These are phyloP conservation scores for Wickerhamomyces tratensis DNA, from an alignment of 805 yeast genomes.

Conservation along the genomic window DNA sequence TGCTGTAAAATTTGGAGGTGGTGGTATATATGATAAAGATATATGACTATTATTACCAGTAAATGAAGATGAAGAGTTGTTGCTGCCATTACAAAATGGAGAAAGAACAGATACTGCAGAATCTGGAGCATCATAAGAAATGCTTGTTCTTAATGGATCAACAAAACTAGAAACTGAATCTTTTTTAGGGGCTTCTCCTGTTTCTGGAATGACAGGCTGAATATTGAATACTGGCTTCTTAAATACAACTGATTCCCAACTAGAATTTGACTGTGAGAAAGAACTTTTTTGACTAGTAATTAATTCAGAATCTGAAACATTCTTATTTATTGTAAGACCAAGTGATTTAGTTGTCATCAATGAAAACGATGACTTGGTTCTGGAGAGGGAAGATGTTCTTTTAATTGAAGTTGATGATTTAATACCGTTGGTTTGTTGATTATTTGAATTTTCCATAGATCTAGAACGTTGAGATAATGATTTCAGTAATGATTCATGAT, in stretches of 20 bases:
- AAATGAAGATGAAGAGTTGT: constrained; percentile 25
- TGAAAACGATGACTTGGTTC: background rate
- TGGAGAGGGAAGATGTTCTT: background rate
- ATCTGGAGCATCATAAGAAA: too few relatives aligned
- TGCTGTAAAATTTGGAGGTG: constrained; percentile 19
- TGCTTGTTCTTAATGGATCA: too few relatives aligned
- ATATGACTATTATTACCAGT: constrained; percentile 9
- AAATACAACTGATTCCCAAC: background rate
- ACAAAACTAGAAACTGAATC: too few relatives aligned
- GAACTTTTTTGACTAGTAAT: too few relatives aligned
- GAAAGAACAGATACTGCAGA: too few relatives aligned
- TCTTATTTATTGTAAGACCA: too few relatives aligned
- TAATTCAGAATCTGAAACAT: background rate
- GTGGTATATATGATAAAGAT: constrained; percentile 16
- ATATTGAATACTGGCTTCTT: background rate
- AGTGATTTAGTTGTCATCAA: background rate
- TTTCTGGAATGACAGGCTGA: background rate
- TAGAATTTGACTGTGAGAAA: background rate
- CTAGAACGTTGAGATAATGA: background rate
- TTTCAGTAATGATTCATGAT: background rate
- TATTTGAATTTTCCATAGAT: background rate
- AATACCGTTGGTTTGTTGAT: background rate
- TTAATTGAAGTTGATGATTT: background rate
- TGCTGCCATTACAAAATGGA: constrained; percentile 14
- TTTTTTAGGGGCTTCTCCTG: constrained; percentile 10